Evolutionary conservation across 306 rosid genomes (phyloP), one percentile per base, ranked within the genome.

Genomic region (Cicer judaicum): DNA sequence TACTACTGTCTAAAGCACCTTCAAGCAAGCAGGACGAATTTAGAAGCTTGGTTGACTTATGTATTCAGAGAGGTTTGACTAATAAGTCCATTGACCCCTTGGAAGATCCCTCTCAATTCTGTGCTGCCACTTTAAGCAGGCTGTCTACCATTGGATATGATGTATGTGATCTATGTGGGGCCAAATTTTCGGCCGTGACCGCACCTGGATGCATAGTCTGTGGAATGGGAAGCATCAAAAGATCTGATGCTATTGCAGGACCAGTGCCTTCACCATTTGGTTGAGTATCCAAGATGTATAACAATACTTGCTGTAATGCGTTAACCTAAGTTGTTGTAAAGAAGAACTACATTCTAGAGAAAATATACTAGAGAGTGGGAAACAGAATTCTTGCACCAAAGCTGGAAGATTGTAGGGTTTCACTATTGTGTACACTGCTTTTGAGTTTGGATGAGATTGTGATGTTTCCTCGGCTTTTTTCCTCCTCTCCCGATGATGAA

Each of bases 171-270:
- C 97, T 91, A 52, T 93, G 98, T 12, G 98, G 98, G 48, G 98
- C 98, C 62, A 93, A 93, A 81, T 93, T 93, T 83, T 93, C 97
- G 0, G 97, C 97, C 6, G 91, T 93, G 56, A 59, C 87, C 1
- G 64, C 93, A 0, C 98, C 96, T 1, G 98, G 98, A 74, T 93
- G 98, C 90, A 93, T 93, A 14, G 88, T 91, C 42, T 93, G 98
- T 40, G 98, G 98, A 61, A 93, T 93, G 98, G 98, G 98, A 85
- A 88, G 97, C 84, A 93, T 93, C 71, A 91, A 88, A 83, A 85
- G 98, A 78, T 93, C 98, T 48, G 98, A 93, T 84, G 96, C 98
- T 36, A 83, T 88, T 19, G 73, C 96, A 5, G 98, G 89, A 60
- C 91, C 97, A 21, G 93, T 91, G 76, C 88, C 98, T 72, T 87